Evolutionary conservation across 441 rosid genomes (phyloP).

Genomic region (Lagerstroemia fauriei): DNA sequence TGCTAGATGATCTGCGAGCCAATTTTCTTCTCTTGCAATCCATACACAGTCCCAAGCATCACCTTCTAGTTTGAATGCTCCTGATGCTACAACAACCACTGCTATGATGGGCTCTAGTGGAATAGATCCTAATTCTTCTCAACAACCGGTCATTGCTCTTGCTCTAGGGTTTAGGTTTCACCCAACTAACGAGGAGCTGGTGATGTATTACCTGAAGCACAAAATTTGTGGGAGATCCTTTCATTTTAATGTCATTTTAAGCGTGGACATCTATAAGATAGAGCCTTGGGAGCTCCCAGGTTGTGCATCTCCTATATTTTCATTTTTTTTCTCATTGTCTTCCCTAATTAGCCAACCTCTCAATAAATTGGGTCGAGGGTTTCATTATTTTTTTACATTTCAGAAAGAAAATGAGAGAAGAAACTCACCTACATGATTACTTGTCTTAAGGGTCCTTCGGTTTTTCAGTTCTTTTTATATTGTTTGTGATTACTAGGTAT

Average conservation of each 20-base stretch:
- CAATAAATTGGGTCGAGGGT: conserved; percentile 23
- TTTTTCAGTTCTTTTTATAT: background rate
- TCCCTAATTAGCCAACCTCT: background rate
- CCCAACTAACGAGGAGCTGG: conserved; percentile 82
- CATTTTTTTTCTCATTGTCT: background rate
- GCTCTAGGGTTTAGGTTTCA: conserved; percentile 96
- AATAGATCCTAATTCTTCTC: background rate
- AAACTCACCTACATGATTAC: background rate
- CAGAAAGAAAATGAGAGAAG: background rate
- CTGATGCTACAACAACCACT: conserved; percentile 4
- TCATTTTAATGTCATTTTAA: conserved; percentile 67
- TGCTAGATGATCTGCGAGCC: no score
- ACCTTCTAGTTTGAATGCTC: background rate
- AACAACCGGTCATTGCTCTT: conserved; percentile 48
- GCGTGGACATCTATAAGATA: conserved; percentile 84
- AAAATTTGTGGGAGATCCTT: conserved; percentile 67
- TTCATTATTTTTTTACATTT: conserved; percentile 1
- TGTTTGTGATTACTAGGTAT: background rate
- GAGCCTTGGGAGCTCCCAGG: conserved; percentile 93
- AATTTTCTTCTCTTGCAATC: no score
- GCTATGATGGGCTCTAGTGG: background rate
- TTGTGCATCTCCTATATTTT: conserved; percentile 23
- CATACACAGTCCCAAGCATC: no score
- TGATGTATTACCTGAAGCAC: conserved; percentile 76
- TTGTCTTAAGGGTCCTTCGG: no score